A percentile compares a stretch with the other conserved stretches of the same genome.
Evolutionary conservation across 179 eudicot genomes (phyloP).

Genomic region (Corrigiola litoralis): DNA sequence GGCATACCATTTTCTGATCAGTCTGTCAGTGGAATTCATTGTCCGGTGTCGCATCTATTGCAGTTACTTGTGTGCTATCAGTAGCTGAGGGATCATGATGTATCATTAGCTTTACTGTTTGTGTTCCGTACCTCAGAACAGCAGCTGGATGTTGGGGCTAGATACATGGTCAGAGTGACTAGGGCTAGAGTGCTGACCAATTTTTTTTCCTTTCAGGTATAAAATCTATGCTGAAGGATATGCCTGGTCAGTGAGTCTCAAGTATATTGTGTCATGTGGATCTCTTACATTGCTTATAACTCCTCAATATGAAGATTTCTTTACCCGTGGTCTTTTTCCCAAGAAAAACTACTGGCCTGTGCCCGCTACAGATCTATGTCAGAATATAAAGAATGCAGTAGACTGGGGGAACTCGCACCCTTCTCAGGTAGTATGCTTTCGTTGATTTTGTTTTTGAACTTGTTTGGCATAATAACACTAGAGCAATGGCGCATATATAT

Average conservation of each 20-base stretch:
- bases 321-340: slow-evolving; percentile 71
- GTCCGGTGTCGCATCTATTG: not conserved
- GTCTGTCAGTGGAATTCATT: not conserved
- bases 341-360: slow-evolving; percentile 73
- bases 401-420: slow-evolving; percentile 68
- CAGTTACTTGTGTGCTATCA: too few species aligned
- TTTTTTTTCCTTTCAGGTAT: slow-evolving; percentile 54
- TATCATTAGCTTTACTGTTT: too few species aligned
- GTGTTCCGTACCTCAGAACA: too few species aligned
- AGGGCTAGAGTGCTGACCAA: too few species aligned
- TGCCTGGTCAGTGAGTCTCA: slow-evolving; percentile 98
- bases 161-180: too few species aligned
- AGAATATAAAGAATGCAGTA: slow-evolving; percentile 58
- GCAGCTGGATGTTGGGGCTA: too few species aligned
- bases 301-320: slow-evolving; percentile 78
- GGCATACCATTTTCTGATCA: not conserved
- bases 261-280: slow-evolving; percentile 83
- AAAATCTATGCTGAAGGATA: slow-evolving; percentile 96
- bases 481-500: not conserved
- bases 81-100: too few species aligned
- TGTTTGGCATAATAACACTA: not conserved
- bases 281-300: slow-evolving; percentile 60
- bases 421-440: slow-evolving; percentile 34
- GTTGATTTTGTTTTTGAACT: not conserved
- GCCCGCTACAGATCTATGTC: slow-evolving; percentile 49